phyloP scores from a whole-genome alignment of 495 filamentous ascomycete species.

The Podospora appendiculata region DNA sequence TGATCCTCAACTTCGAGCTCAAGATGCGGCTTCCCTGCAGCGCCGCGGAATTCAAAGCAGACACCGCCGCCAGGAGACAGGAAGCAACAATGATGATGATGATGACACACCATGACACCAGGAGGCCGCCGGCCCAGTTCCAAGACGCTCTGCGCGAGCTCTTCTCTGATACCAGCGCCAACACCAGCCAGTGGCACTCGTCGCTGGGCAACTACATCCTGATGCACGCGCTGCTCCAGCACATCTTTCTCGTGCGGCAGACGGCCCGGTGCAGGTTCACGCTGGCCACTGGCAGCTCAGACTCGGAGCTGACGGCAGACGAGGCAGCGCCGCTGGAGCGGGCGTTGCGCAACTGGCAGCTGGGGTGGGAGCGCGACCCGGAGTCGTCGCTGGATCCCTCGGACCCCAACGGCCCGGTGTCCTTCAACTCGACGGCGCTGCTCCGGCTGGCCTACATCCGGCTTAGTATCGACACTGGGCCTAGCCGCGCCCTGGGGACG shows the following conservation, averaged over 20 bases:
- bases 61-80: slow-evolving; percentile 38
- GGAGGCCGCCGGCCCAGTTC: neutral
- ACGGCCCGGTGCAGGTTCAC: neutral
- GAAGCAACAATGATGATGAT: slow-evolving; percentile 1
- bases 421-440: slow-evolving; percentile 4
- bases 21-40: slow-evolving; percentile 43
- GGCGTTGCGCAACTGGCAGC: slow-evolving; percentile 1
- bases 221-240: slow-evolving; percentile 41
- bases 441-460: slow-evolving; percentile 1
- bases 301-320: neutral
- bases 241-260: slow-evolving; percentile 1
- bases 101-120: neutral
- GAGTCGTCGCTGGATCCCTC: neutral
- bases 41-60: slow-evolving; percentile 45
- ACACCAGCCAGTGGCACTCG: slow-evolving; percentile 11
- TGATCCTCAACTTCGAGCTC: slow-evolving; percentile 43
- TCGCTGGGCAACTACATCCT: slow-evolving; percentile 48
- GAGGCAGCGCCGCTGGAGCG: neutral
- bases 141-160: neutral
- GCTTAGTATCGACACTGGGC: neutral
- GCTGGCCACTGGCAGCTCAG: neutral
- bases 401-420: neutral
- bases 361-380: neutral
- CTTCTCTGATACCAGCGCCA: neutral
- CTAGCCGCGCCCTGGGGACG: neutral